These are phyloP conservation scores for Taphrina pruni DNA, from an alignment of 1,139 yeast genomes.

Conservation along the genomic window DNA sequence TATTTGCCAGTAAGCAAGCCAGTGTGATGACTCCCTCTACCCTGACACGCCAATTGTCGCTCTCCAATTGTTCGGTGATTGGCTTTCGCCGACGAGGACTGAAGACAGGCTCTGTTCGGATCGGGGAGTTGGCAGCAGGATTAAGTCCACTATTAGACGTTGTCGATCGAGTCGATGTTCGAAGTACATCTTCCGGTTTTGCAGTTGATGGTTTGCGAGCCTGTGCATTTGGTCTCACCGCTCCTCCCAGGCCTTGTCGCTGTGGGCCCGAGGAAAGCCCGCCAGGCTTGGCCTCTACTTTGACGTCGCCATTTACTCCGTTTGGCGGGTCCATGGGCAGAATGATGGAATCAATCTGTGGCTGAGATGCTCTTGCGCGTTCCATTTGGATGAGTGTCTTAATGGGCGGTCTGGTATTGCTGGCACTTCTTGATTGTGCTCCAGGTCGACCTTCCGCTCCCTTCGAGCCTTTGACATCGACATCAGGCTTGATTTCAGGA, in stretches of 20 bases:
- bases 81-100: constrained; percentile 31
- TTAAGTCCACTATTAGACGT: constrained; percentile 18
- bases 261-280: constrained; percentile 43
- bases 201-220: constrained; percentile 21
- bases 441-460: constrained; percentile 1
- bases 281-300: constrained; percentile 10
- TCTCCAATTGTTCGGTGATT: constrained; percentile 42
- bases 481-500: constrained; percentile 51
- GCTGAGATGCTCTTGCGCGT: constrained; percentile 12
- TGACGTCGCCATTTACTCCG: background rate
- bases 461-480: background rate
- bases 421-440: constrained; percentile 1
- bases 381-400: constrained; percentile 23
- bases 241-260: constrained; percentile 41
- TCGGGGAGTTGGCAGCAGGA: constrained; percentile 14
- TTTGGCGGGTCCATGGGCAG: background rate
- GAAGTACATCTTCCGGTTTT: constrained; percentile 25
- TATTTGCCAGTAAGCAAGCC: constrained; percentile 43
- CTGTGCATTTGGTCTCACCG: constrained; percentile 36
- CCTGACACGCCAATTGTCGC: constrained; percentile 39
- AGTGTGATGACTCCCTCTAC: constrained; percentile 43
- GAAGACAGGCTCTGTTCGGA: constrained; percentile 5
- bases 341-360: constrained; percentile 1
- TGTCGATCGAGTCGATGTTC: constrained; percentile 23
- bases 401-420: constrained; percentile 11